phyloP scores from a whole-genome alignment of 1,139 yeast genomes.

The Trichomonascaceae sp. region DNA sequence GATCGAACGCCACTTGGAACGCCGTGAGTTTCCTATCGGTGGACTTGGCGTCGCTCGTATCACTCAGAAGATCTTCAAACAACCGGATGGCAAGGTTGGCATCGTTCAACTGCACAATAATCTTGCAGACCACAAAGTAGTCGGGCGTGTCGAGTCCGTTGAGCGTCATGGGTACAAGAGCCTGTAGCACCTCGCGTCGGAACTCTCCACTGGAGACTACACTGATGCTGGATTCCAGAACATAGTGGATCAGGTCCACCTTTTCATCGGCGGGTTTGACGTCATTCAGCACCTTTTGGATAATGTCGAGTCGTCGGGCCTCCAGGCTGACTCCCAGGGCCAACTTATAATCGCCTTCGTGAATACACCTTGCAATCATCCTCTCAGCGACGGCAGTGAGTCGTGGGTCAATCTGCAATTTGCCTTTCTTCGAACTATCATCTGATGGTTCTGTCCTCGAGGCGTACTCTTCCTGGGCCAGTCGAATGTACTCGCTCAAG shows the following conservation, averaged over 20 bases:
- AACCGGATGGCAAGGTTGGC: slow-evolving; percentile 51
- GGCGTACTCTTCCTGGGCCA: slow-evolving; percentile 46
- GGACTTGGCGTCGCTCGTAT: slow-evolving; percentile 16
- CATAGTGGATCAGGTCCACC: slow-evolving; percentile 46
- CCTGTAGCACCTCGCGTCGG: slow-evolving; percentile 48
- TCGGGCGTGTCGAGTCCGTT: slow-evolving; percentile 52
- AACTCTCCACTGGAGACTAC: slow-evolving; percentile 53
- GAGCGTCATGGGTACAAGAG: slow-evolving; percentile 49
- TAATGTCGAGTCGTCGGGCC: slow-evolving; percentile 73
- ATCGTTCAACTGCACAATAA: slow-evolving; percentile 81
- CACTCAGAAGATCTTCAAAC: slow-evolving; percentile 43
- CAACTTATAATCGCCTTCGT: slow-evolving; percentile 56
- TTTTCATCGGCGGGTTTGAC: slow-evolving; percentile 31
- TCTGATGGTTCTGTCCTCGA: slow-evolving; percentile 16
- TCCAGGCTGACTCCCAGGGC: slow-evolving; percentile 90
- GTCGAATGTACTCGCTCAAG: slow-evolving; percentile 64
- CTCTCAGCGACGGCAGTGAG: slow-evolving; percentile 62
- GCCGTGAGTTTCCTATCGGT: slow-evolving; percentile 37
- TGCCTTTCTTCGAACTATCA: slow-evolving; percentile 10
- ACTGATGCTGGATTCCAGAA: slow-evolving; percentile 59
- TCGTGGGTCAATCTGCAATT: slow-evolving; percentile 42
- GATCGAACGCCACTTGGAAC: slow-evolving; percentile 89
- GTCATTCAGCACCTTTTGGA: slow-evolving; percentile 44
- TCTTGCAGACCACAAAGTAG: slow-evolving; percentile 55
- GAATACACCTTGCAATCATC: slow-evolving; percentile 74